phyloP scores from a whole-genome alignment of 768 basidiomycete genomes.

The Chalciporus piperatus region DNA sequence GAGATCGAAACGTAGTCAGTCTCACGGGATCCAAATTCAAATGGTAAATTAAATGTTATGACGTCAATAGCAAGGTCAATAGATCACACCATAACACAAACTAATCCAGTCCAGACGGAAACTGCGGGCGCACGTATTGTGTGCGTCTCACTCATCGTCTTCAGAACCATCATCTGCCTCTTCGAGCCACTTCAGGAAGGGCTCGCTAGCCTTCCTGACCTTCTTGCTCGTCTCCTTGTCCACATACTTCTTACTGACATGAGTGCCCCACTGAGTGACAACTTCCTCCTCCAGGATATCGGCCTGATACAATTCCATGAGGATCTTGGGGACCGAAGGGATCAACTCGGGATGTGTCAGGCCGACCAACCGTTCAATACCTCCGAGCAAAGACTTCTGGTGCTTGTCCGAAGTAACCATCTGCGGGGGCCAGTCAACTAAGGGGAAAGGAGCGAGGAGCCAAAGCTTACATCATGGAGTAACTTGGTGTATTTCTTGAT shows the following conservation, averaged over 20 bases:
- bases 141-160: constrained; percentile 27
- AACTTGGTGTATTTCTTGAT: constrained; percentile 56
- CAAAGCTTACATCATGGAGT: constrained; percentile 71
- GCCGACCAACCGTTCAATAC: constrained; percentile 85
- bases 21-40: too few species aligned
- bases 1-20: too few species aligned
- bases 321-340: constrained; percentile 76
- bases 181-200: constrained; percentile 94
- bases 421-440: constrained; percentile 37
- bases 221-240: constrained; percentile 94
- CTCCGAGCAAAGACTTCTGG: constrained; percentile 91
- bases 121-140: too few species aligned
- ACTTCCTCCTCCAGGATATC: constrained; percentile 93
- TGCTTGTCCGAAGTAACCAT: constrained; percentile 92
- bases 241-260: constrained; percentile 95
- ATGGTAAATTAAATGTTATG: too few species aligned
- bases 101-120: neutral
- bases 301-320: constrained; percentile 91
- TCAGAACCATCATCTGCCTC: constrained; percentile 74
- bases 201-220: constrained; percentile 92
- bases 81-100: constrained; percentile 14
- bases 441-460: neutral
- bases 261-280: constrained; percentile 89
- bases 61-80: neutral
- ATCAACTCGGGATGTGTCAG: constrained; percentile 70